phyloP scores from a whole-genome alignment of 768 basidiomycete species.

The Lepiota subincarnata region DNA sequence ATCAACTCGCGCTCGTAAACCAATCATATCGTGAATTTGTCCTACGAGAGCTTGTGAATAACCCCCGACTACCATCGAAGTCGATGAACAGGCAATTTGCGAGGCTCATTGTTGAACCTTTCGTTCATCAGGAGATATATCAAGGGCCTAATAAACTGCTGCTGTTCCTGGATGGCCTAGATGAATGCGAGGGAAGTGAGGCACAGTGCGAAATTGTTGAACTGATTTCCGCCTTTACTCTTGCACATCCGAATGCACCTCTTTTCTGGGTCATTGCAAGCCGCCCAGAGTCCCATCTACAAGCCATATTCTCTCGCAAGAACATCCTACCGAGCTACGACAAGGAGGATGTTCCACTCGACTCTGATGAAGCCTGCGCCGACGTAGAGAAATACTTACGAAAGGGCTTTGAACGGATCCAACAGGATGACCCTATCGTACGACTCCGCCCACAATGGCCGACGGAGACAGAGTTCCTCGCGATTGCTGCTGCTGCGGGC shows the following conservation, averaged over 20 bases:
- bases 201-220: conserved; percentile 15
- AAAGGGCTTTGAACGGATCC: not conserved
- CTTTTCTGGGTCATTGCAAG: conserved; percentile 22
- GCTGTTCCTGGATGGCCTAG: conserved; percentile 22
- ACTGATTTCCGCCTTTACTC: not conserved
- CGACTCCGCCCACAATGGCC: not conserved
- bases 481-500: not conserved
- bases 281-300: conserved; percentile 21
- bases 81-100: conserved; percentile 11
- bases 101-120: conserved; percentile 14
- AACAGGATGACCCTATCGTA: not conserved
- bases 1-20: conserved; percentile 16
- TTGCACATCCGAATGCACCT: conserved; percentile 3
- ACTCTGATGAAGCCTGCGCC: not conserved
- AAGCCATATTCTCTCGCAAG: conserved; percentile 6
- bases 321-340: not conserved
- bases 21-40: conserved; percentile 7
- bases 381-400: too few species aligned
- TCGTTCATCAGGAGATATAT: not conserved
- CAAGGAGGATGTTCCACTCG: not conserved
- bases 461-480: not conserved
- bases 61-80: conserved; percentile 12
- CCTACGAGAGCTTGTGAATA: not conserved
- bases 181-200: conserved; percentile 17
- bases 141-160: not conserved